These are phyloP conservation scores for Epichloe uncinata DNA, from an alignment of 2,329 filamentous ascomycete genomes.

Conservation along the genomic window DNA sequence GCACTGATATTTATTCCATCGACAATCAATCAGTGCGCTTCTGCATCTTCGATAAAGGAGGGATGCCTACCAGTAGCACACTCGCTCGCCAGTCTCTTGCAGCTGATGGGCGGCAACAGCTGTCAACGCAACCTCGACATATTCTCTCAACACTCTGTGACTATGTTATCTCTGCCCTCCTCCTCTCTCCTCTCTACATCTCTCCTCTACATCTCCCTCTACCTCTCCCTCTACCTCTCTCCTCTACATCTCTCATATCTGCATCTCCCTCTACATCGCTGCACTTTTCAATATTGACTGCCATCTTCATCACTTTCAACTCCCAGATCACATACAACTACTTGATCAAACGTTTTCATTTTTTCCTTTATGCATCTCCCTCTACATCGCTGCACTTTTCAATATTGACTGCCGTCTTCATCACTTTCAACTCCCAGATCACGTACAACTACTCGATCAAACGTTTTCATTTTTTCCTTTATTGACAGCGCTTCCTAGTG, in stretches of 20 bases:
- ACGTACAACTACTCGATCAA: not conserved
- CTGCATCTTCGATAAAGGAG: too few relatives aligned
- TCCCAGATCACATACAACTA: not conserved
- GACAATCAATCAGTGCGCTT: not conserved
- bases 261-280: not conserved
- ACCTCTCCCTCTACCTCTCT: not conserved
- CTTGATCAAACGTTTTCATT: not conserved
- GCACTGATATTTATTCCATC: too few relatives aligned
- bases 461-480: too few relatives aligned
- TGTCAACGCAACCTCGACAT: not conserved
- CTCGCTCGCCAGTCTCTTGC: not conserved
- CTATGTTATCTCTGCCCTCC: not conserved
- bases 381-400: not conserved
- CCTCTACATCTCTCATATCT: not conserved
- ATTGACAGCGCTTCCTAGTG: not conserved
- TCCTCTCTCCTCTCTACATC: not conserved
- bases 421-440: not conserved
- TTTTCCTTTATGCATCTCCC: too few relatives aligned
- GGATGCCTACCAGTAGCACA: not conserved
- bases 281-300: too few relatives aligned
- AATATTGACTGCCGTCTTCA: not conserved
- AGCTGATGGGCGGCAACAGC: not conserved
- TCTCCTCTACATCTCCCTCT: not conserved
- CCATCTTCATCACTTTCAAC: not conserved
- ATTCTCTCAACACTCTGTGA: not conserved